phyloP scores from a whole-genome alignment of 2,329 filamentous ascomycete species.

The Pseudogymnoascus sp. region DNA sequence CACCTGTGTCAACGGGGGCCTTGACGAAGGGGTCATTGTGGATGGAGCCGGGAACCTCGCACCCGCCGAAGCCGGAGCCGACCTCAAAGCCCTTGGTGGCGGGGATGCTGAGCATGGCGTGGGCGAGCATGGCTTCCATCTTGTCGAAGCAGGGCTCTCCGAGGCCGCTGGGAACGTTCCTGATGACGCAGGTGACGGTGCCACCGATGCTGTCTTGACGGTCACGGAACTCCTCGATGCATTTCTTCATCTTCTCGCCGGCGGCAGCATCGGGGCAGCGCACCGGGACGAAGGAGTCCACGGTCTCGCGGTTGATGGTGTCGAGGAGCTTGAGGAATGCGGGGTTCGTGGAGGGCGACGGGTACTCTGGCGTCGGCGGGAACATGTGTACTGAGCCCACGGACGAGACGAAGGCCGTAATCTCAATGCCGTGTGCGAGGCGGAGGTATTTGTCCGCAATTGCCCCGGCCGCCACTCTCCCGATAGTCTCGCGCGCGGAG shows the following conservation, averaged over 20 bases:
- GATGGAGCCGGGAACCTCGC: constrained; percentile 74
- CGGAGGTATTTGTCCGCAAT: constrained; percentile 89
- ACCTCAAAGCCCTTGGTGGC: constrained; percentile 95
- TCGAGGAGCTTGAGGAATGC: constrained; percentile 68
- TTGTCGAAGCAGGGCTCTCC: constrained; percentile 96
- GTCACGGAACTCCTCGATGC: constrained; percentile 72
- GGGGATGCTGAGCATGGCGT: constrained; percentile 92
- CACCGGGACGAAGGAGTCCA: constrained; percentile 79
- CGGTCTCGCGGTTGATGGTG: constrained; percentile 62
- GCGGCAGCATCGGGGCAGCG: constrained; percentile 68
- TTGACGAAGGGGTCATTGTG: constrained; percentile 84
- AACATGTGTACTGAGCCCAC: constrained; percentile 76
- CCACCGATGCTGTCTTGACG: constrained; percentile 84
- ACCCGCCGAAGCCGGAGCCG: constrained; percentile 83
- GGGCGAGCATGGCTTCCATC: constrained; percentile 80
- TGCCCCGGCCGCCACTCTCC: constrained; percentile 80
- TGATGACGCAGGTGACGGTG: constrained; percentile 88
- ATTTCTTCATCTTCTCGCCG: constrained; percentile 64
- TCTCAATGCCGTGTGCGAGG: constrained; percentile 76
- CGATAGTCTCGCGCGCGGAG: constrained; percentile 92
- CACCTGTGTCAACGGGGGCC: constrained; percentile 36
- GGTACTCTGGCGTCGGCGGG: constrained; percentile 59
- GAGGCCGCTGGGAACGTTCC: constrained; percentile 74
- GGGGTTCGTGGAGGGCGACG: constrained; percentile 65
- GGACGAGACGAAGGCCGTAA: constrained; percentile 81